Evolutionary conservation across 208 protist genomes (phyloP).

Genomic region (Acanthamoeba healyi): DNA sequence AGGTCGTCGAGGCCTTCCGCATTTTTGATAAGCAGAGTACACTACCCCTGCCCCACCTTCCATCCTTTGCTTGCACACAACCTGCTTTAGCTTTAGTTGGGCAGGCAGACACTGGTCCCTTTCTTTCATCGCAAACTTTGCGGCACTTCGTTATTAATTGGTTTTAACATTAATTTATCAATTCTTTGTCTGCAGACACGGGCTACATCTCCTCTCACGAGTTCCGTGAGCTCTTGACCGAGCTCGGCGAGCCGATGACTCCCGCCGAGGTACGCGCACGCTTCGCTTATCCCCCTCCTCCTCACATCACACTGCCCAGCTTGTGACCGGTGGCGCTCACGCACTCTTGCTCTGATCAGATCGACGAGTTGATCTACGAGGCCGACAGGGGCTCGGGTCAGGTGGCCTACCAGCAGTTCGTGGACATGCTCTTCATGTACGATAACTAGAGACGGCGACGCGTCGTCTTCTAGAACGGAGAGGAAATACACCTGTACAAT

Average conservation of each 20-base stretch:
- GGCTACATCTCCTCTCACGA: slow-evolving; percentile 90
- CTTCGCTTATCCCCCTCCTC: not conserved
- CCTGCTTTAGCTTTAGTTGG: too few relatives aligned
- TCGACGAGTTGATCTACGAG: slow-evolving; percentile 92
- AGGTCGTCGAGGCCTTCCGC: slow-evolving; percentile 90
- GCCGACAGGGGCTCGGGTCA: slow-evolving; percentile 91
- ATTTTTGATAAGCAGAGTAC: slow-evolving; percentile 89
- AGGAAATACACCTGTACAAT: slow-evolving; percentile 32
- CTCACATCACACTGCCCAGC: not conserved
- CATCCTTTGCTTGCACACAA: not conserved
- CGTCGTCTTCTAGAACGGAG: too few relatives aligned
- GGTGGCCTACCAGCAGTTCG: slow-evolving; percentile 93
- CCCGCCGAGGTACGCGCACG: slow-evolving; percentile 89
- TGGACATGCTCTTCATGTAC: slow-evolving; percentile 89
- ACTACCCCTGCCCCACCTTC: not conserved
- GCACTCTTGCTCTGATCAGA: slow-evolving; percentile 36
- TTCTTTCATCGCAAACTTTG: not conserved
- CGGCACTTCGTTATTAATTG: too few relatives aligned
- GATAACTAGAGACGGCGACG: slow-evolving; percentile 23
- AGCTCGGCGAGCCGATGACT: slow-evolving; percentile 92
- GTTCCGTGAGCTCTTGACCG: slow-evolving; percentile 92
- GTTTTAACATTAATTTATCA: not conserved
- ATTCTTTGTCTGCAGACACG: not conserved
- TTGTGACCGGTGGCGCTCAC: not conserved
- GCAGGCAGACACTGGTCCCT: too few relatives aligned